Evolutionary conservation across 306 rosid species (phyloP).

Genomic region (Cercis canadensis): DNA sequence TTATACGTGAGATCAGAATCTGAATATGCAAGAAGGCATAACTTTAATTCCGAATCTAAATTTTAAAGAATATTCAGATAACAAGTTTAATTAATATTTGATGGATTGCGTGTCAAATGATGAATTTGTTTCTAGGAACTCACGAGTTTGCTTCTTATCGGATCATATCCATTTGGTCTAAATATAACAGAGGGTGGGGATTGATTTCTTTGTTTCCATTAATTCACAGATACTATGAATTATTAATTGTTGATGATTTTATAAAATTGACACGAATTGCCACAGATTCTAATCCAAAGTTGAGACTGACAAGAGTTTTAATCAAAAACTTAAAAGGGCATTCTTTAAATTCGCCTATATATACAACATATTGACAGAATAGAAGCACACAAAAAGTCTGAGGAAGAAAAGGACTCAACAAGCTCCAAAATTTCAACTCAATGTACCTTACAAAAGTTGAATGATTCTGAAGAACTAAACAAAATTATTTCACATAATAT

Average conservation of each 20-base stretch:
- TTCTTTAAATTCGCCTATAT: slow-evolving; percentile 11
- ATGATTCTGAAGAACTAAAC: slow-evolving; percentile 35
- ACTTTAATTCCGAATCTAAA: not conserved
- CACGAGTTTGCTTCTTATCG: no score
- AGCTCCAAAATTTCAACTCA: slow-evolving; percentile 38
- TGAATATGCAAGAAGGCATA: not conserved
- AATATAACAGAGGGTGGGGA: not conserved
- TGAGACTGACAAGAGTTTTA: slow-evolving; percentile 18
- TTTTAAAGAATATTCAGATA: not conserved
- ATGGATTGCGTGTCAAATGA: no score
- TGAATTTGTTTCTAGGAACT: no score
- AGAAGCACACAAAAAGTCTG: not conserved
- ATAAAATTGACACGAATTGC: slow-evolving; percentile 17
- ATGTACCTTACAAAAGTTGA: slow-evolving; percentile 29
- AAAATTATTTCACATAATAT: slow-evolving; percentile 29
- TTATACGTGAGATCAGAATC: slow-evolving; percentile 9
- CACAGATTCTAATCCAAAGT: slow-evolving; percentile 13
- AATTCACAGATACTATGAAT: not conserved
- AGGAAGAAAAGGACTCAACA: slow-evolving; percentile 32
- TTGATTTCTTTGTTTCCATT: not conserved
- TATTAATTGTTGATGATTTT: not conserved
- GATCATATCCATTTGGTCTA: no score
- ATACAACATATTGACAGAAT: slow-evolving; percentile 22
- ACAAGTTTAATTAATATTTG: no score
- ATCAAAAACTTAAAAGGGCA: not conserved